Conservation (phyloP, 2,329 filamentous ascomycete species). For the Elsinoe perseae region DNA sequence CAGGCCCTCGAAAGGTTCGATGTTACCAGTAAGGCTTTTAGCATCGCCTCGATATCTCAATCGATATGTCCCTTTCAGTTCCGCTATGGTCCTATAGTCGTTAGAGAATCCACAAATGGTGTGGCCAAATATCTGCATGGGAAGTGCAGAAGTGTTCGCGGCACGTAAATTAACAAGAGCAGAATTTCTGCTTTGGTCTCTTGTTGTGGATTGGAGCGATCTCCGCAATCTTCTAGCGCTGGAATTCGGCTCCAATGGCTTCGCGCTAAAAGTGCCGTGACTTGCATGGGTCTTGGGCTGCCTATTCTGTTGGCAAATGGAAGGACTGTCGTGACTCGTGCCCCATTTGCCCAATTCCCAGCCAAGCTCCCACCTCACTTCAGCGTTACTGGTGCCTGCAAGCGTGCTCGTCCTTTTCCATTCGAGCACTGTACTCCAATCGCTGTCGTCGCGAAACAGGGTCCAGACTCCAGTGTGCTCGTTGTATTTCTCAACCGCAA, state of each 20-base stretch:
- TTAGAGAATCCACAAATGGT: slow-evolving; percentile 5
- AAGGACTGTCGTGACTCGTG: background rate
- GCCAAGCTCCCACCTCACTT: slow-evolving; percentile 67
- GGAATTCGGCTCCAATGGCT: background rate
- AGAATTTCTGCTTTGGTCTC: slow-evolving; percentile 23
- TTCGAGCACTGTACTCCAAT: slow-evolving; percentile 75
- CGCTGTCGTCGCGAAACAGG: slow-evolving; percentile 61
- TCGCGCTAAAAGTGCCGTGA: too few relatives aligned
- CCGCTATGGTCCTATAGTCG: background rate
- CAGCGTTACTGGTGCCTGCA: slow-evolving; percentile 69
- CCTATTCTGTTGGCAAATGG: too few relatives aligned
- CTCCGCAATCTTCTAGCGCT: too few relatives aligned
- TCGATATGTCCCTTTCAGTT: slow-evolving; percentile 58
- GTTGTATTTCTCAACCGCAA: slow-evolving; percentile 60
- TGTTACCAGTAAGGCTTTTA: slow-evolving; percentile 56
- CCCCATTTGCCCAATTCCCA: slow-evolving; percentile 40
- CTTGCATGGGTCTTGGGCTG: too few relatives aligned
- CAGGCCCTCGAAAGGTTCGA: slow-evolving; percentile 62
- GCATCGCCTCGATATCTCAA: slow-evolving; percentile 78
- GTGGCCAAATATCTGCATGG: slow-evolving; percentile 18
- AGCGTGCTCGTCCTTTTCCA: slow-evolving; percentile 68
- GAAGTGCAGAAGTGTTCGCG: slow-evolving; percentile 27
- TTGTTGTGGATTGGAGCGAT: too few relatives aligned
- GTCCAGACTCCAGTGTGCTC: slow-evolving; percentile 49
- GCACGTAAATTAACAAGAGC: slow-evolving; percentile 17